phyloP scores from a whole-genome alignment of 345 rosid genomes.

The Moringa oleifera region DNA sequence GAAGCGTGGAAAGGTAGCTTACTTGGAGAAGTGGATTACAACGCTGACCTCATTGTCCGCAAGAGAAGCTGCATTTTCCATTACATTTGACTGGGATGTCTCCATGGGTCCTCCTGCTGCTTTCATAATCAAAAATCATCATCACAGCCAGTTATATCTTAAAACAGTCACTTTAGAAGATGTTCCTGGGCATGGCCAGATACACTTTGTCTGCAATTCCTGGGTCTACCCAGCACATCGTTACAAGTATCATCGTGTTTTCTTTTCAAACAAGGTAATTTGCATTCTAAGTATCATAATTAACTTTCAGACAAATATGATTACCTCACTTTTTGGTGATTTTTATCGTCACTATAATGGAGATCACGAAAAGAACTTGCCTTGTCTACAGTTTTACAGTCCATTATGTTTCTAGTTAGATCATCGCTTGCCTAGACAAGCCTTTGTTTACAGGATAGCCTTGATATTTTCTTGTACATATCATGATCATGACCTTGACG shows the following conservation, averaged over 20 bases:
- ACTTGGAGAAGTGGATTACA: conserved; percentile 60
- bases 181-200: conserved; percentile 36
- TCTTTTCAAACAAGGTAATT: conserved; percentile 87
- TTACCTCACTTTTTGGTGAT: no score
- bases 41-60: conserved; percentile 44
- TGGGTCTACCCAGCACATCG: conserved; percentile 83
- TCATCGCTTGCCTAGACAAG: not conserved
- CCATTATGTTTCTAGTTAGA: conserved; percentile 7
- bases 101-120: conserved; percentile 65
- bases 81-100: conserved; percentile 70
- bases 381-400: not conserved
- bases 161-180: conserved; percentile 49
- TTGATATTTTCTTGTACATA: not conserved
- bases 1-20: conserved; percentile 53
- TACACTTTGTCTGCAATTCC: conserved; percentile 80
- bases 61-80: conserved; percentile 36
- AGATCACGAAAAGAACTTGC: no score
- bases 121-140: conserved; percentile 57
- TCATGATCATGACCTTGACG: no score
- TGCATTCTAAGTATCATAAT: no score
- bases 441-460: not conserved
- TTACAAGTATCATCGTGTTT: conserved; percentile 62
- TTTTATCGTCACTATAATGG: no score
- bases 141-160: conserved; percentile 64
- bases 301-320: no score